phyloP scores from a whole-genome alignment of 1,284 basidiomycete species.

The Ganoderma resinaceum region DNA sequence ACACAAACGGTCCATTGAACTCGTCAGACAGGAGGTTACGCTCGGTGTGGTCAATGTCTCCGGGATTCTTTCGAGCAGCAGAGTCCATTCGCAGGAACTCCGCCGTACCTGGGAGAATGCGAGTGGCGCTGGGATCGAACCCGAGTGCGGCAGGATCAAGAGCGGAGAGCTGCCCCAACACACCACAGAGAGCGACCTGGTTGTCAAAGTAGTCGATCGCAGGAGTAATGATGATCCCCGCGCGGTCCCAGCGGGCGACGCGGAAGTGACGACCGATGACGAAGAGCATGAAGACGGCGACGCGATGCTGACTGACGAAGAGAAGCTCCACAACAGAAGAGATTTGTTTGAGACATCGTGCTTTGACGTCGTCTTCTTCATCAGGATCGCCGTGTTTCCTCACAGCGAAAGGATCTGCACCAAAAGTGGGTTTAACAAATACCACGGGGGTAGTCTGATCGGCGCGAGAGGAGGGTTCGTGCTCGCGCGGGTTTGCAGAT shows the following conservation, averaged over 20 bases:
- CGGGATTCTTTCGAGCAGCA: background rate
- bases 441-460: slow-evolving; percentile 1
- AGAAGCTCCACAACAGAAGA: background rate
- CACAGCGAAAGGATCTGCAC: slow-evolving; percentile 2
- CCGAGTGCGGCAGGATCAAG: slow-evolving; percentile 6
- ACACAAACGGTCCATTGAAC: background rate
- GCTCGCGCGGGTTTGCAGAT: too few relatives aligned
- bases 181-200: background rate
- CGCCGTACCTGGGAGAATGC: background rate
- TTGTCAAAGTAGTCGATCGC: slow-evolving; percentile 15
- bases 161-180: slow-evolving; percentile 9
- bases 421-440: background rate
- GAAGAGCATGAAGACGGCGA: slow-evolving; percentile 8
- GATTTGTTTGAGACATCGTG: background rate
- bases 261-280: slow-evolving; percentile 11
- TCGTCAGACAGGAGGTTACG: background rate
- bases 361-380: background rate
- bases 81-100: background rate
- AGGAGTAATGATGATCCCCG: slow-evolving; percentile 10
- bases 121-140: slow-evolving; percentile 15
- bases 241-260: slow-evolving; percentile 19
- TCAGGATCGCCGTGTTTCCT: too few relatives aligned
- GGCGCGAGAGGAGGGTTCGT: background rate
- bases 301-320: slow-evolving; percentile 18
- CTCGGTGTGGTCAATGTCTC: background rate